Base-by-base conservation (phyloP, 768 basidiomycete species). In the Tylopilus balloui region DNA sequence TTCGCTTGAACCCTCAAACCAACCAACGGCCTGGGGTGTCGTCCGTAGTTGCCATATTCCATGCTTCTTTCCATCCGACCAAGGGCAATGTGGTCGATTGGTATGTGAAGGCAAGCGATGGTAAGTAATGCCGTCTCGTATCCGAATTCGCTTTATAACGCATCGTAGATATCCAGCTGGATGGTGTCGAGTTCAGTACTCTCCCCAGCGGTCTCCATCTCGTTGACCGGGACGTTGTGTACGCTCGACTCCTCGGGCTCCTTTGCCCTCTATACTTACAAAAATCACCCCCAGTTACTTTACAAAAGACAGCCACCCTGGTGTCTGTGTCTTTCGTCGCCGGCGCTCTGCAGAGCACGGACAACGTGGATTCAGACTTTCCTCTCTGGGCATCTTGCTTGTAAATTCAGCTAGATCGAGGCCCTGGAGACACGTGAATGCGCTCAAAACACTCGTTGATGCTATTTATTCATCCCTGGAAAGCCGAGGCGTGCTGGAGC, bases 1-100 rank as follows among this genome's bases (percentile, higher is more conserved):
- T 14, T 15, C 8, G 6, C 44, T 13, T 12, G 28, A 50, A 3
- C 20, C n/a, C 29, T 52, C 37, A 8, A 9, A 39, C 38, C 29
- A 44, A 51, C 25, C 2, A 20, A 27, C 27, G 1, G 37, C 20
- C 6, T 39, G 36, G 29, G 19, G 21, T 29, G 25, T 13, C 21
- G 15, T 21, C 5, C 15, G 6, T 29, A 90, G 88, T 88, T 60
- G 86, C 88, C 11, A 84, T 90, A 63, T 91, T 90, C 53, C 88
- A 91, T 67, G 76, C 83, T 15, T 88, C 87, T 6, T 92, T 92
- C 59, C 89, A 92, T 68, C 85, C 87, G 1, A 92, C 88, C 19
- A 77, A 79, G 55, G 89, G 89, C 13, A 90, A 89, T 63, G 64
- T 83, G 13, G 72, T 91, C 13, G 88, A 91, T 66, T 92, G 90